Conservation (phyloP, 129 eudicot genomes). For the Smallanthus sonchifolius region DNA sequence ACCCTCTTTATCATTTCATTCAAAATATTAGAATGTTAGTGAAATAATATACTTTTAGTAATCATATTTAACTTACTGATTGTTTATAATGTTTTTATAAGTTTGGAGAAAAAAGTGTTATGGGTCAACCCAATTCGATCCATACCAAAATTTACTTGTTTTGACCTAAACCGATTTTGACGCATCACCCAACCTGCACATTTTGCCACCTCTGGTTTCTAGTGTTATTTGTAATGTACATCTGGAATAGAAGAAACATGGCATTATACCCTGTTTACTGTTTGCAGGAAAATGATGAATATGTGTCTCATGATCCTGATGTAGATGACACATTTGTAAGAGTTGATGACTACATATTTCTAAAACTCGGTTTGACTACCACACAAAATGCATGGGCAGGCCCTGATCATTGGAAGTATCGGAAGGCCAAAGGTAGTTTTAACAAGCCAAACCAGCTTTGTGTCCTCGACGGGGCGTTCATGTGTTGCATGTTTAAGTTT, state of each 20-base stretch:
- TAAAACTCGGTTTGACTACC: constrained; percentile 50
- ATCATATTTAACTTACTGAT: background rate
- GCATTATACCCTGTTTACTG: background rate
- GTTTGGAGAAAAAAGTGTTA: background rate
- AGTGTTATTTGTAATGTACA: background rate
- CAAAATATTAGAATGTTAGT: background rate
- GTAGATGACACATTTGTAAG: constrained; percentile 46
- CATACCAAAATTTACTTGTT: background rate
- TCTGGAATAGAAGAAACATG: background rate
- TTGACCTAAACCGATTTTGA: background rate
- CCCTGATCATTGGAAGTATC: constrained; percentile 92
- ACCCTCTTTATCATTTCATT: background rate
- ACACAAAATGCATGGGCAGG: constrained; percentile 96
- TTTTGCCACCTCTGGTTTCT: background rate
- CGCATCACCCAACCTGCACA: background rate
- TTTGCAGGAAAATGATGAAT: constrained; percentile 51
- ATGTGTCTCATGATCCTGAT: constrained; percentile 33
- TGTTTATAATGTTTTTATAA: background rate
- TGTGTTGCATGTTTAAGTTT: constrained; percentile 15
- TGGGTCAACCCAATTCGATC: background rate
- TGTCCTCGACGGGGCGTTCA: background rate
- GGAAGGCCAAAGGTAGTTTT: constrained; percentile 58
- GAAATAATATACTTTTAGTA: background rate
- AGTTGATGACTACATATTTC: constrained; percentile 56
- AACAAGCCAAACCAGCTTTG: background rate